phyloP scores from a whole-genome alignment of 768 basidiomycete genomes.

The Erythrobasidium yunnanense region DNA sequence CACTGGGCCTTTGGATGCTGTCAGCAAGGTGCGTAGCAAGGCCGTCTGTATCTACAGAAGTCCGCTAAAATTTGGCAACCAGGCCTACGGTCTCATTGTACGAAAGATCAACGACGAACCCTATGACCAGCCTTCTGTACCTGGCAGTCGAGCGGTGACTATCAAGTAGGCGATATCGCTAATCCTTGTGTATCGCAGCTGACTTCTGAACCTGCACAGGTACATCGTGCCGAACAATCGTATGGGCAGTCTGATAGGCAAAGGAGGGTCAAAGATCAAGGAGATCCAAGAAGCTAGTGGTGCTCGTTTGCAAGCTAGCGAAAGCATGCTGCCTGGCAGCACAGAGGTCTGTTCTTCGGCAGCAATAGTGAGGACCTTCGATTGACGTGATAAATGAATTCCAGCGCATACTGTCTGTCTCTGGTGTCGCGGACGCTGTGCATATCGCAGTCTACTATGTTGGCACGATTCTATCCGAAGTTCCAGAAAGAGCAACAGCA shows the following conservation, averaged over 20 bases:
- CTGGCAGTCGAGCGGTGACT: slow-evolving; percentile 93
- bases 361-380: background rate
- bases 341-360: slow-evolving; percentile 62
- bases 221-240: slow-evolving; percentile 93
- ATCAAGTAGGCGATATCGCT: slow-evolving; percentile 67
- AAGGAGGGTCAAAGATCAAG: slow-evolving; percentile 94
- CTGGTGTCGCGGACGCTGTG: slow-evolving; percentile 96
- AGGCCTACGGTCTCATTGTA: slow-evolving; percentile 98
- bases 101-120: slow-evolving; percentile 98
- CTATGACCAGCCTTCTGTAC: slow-evolving; percentile 92
- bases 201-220: slow-evolving; percentile 8
- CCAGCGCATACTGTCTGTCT: slow-evolving; percentile 90
- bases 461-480: slow-evolving; percentile 71
- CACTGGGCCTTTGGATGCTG: slow-evolving; percentile 91
- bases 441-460: slow-evolving; percentile 99
- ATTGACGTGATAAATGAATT: background rate
- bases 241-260: slow-evolving; percentile 98
- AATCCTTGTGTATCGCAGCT: background rate
- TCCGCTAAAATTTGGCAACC: background rate
- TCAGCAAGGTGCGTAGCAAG: slow-evolving; percentile 65
- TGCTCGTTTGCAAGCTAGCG: slow-evolving; percentile 87
- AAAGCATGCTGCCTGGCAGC: slow-evolving; percentile 97
- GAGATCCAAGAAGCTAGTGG: slow-evolving; percentile 99
- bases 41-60: background rate
- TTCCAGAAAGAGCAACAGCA: slow-evolving; percentile 52